Base-by-base conservation (phyloP, 2,329 filamentous ascomycete species). In the Verticillium longisporum region DNA sequence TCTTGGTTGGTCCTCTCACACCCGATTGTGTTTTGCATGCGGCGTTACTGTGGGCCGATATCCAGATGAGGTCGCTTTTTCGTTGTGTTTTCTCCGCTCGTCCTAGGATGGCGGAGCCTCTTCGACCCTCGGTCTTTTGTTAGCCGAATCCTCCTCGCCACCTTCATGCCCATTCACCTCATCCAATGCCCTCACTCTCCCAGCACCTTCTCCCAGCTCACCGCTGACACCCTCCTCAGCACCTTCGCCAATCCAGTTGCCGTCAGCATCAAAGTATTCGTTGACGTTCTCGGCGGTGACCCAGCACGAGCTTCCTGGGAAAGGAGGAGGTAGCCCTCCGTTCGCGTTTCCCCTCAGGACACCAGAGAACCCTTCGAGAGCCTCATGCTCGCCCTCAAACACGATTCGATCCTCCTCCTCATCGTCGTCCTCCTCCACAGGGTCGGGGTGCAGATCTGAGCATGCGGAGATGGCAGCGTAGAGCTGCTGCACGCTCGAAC, bases 221-320 rank as follows among this genome's bases (percentile, higher is more conserved):
- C 79, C 83, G 31, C 75, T 75, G 2, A 66, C 77, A 62, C 71
- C 79, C 50, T 68, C 78, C 1, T 70, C 73, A 7, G 58, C 65
- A 6, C 64, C 68, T 37, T 62, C 70, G 0, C 78, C 83, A 65
- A 90, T 88, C 84, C 89, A 94, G 70, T 94, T 92, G 2, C 91
- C 91, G 9, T 92, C 83, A 64, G 83, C 87, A 68, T 95, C 90
- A 73, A 95, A 90, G 70, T 87, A 96, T 67, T 96, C 85, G 65
- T 89, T 81, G 72, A 96, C 88, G 68, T 97, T 98, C 61, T 97
- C 94, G 9, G 91, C 90, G 15, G 94, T 98, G 70, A 98, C 92
- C 90, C 90, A 94, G 0, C 90, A 90, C 0, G 84, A 85, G 57
- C 89, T 91, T 1, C 90, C 89, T 0, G 90, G 88, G 73, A 90